Base-by-base conservation (phyloP, 2,329 filamentous ascomycete genomes). In the Aureobasidium leucospermi region DNA sequence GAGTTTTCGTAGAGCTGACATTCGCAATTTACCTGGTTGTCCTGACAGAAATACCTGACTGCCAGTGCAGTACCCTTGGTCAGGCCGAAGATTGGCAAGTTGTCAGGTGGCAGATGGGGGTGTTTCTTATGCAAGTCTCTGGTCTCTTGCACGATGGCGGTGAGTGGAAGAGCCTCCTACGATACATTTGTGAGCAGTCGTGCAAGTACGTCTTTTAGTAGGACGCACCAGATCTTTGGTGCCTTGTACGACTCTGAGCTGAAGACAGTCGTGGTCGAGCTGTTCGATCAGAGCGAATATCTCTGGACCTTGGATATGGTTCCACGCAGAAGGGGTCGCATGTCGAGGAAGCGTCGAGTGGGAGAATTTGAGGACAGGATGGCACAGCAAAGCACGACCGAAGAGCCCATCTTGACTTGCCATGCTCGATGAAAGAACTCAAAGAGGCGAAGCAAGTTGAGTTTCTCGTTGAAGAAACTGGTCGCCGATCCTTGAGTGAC, bases 61-160 rank as follows among this genome's bases (percentile, higher is more conserved):
- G 75, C 77, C 2, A 79, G 63, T 3, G 73, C 62, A 4, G 71
- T 67, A 23, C 68, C 69, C 51, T 72, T 73, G 9, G 71, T 68
- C 34, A 78, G 72, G 36, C 71, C 76, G 46, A 73, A 75, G n/a
- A 78, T 73, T 5, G 76, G 75, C 2, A 79, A 67, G 56, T 76
- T 71, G 9, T 78, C 75, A 19, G 42, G 42, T 8, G 23, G n/a
- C 15, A n/a, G 19, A 19, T 32, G n/a, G 1, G 42, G 55, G 1
- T 48, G 19, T 19, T 34, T 32, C 23, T 9, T 47, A 16, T 58
- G 43, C 34, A 58, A 32, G 2, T 58, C 55, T 41, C 10, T 58
- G 7, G 55, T 48, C 34, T 58, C 60, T 39, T 48, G 32, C n/a
- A 61, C 39, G n/a, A 63, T 47, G 45, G 52, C 62, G 13, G 53